These are phyloP conservation scores for Candida ulmi DNA, from an alignment of 805 yeast genomes.

Conservation along the genomic window DNA sequence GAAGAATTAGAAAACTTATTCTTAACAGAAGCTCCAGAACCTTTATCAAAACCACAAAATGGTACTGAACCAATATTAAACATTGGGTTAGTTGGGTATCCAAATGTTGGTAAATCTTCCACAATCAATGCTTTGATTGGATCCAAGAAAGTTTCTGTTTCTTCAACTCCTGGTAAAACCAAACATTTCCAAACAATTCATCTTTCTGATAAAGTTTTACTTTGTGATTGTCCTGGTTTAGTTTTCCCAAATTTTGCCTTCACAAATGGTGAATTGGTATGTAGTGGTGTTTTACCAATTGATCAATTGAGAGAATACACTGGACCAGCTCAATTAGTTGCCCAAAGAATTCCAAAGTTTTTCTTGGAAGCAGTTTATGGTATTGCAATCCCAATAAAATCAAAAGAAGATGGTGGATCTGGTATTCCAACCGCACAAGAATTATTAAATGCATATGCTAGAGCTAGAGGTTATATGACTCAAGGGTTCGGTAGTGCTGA, in stretches of 20 bases:
- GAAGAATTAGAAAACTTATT: conserved; percentile 83
- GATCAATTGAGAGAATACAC: conserved; percentile 92
- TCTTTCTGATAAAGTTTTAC: conserved; percentile 71
- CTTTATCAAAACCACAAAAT: conserved; percentile 46
- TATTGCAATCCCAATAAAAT: conserved; percentile 73
- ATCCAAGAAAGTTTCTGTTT: conserved; percentile 95
- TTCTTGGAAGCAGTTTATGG: conserved; percentile 91
- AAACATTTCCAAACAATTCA: conserved; percentile 97
- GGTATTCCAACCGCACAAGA: conserved; percentile 90
- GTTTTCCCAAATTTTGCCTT: conserved; percentile 98
- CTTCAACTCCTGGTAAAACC: conserved; percentile 98
- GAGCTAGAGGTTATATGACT: conserved; percentile 96
- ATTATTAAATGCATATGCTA: conserved; percentile 83
- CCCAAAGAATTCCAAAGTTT: conserved; percentile 83
- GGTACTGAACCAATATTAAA: conserved; percentile 64
- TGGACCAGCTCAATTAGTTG: conserved; percentile 81
- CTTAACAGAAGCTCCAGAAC: conserved; percentile 70
- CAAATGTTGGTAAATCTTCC: conserved; percentile 96
- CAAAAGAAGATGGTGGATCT: conserved; percentile 80
- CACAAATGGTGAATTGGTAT: conserved; percentile 92
- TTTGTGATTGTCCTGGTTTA: conserved; percentile 98
- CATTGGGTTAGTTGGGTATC: conserved; percentile 96
- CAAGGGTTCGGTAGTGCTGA: conserved; percentile 98
- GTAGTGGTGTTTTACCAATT: conserved; percentile 98
- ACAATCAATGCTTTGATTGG: conserved; percentile 96